phyloP scores from a whole-genome alignment of 176 grass and related monocot species.

The Carex parvula region DNA sequence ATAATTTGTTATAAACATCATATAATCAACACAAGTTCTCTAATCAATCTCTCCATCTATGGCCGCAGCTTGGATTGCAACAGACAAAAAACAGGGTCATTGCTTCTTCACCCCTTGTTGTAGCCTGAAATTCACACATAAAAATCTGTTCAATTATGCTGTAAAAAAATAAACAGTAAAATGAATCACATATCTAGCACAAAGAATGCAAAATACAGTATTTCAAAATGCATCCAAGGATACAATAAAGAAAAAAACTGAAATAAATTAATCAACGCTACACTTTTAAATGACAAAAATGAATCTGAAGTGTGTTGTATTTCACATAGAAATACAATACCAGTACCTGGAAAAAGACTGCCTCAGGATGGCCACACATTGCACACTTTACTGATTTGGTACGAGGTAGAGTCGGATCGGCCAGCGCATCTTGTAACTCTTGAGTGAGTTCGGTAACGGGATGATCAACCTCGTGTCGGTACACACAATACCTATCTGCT shows the following conservation, averaged over 20 bases:
- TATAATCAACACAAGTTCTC: neutral
- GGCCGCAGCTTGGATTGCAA: constrained; percentile 73
- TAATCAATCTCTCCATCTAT: constrained; percentile 80
- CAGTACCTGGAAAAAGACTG: constrained; percentile 35
- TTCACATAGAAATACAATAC: too few relatives aligned
- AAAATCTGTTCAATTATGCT: neutral
- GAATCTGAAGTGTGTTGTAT: neutral
- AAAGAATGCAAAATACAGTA: neutral
- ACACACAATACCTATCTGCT: constrained; percentile 43
- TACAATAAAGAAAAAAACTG: neutral
- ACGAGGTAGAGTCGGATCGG: constrained; percentile 54
- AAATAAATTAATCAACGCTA: neutral
- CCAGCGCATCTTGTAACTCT: constrained; percentile 44
- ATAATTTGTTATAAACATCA: neutral
- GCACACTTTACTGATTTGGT: constrained; percentile 47
- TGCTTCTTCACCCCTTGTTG: constrained; percentile 61
- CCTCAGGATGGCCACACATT: constrained; percentile 53
- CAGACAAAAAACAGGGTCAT: constrained; percentile 87
- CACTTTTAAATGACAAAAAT: neutral
- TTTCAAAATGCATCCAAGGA: neutral
- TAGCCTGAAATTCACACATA: constrained; percentile 42
- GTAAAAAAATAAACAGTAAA: neutral
- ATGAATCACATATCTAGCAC: neutral
- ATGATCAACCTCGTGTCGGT: constrained; percentile 51
- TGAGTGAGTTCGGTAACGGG: constrained; percentile 43